Evolutionary conservation across 2,329 filamentous ascomycete genomes (phyloP).

Genomic region (Grosmannia serpens): DNA sequence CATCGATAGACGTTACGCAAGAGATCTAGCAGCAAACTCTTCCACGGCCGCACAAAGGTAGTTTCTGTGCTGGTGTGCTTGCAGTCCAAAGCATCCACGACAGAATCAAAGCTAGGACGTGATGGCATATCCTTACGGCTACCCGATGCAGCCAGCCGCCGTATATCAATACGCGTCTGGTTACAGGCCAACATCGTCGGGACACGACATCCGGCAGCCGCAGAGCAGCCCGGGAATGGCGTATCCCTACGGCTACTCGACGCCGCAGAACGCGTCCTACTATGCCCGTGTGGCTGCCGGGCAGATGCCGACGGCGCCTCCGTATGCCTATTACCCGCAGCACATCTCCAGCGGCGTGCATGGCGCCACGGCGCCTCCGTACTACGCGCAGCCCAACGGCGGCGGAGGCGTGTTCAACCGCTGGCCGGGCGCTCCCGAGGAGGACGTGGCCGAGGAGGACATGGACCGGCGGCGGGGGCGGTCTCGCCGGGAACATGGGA

Average conservation of each 20-base stretch:
- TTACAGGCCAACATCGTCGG: background rate
- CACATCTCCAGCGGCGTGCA: background rate
- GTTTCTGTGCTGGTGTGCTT: background rate
- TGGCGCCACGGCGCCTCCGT: background rate
- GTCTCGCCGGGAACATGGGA: background rate
- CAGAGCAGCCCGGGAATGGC: background rate
- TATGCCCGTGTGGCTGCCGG: background rate
- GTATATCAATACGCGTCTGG: background rate
- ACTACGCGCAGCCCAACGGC: background rate
- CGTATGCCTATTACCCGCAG: background rate
- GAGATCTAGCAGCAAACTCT: too few relatives aligned
- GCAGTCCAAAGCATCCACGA: background rate
- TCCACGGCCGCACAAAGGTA: too few relatives aligned
- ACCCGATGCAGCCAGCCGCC: background rate
- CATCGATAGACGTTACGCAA: too few relatives aligned
- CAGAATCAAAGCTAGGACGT: background rate
- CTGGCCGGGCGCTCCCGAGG: slow-evolving; percentile 3
- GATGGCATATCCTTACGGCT: background rate
- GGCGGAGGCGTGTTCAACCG: slow-evolving; percentile 1
- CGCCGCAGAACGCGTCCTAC: background rate
- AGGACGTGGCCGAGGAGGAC: background rate
- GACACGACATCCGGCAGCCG: background rate
- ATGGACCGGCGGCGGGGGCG: background rate
- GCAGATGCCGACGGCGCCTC: background rate
- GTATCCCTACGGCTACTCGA: background rate